A percentile compares a stretch with the other conserved stretches of the same genome.
Conservation (phyloP, 306 rosid species). For the Datisca glomerata region DNA sequence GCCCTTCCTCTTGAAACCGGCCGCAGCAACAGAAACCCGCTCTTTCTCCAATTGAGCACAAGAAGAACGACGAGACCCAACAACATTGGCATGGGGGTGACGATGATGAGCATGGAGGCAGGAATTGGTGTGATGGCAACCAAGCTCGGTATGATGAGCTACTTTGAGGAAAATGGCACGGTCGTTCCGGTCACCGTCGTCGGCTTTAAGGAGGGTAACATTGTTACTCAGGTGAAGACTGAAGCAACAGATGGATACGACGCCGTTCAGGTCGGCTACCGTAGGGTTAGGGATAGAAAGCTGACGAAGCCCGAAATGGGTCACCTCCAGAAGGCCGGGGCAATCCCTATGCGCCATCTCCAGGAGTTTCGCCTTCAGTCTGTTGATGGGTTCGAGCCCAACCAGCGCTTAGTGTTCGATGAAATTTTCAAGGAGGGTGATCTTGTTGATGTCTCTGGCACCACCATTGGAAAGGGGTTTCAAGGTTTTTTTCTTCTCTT, state of each 20-base stretch:
- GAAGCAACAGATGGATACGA: constrained; percentile 72
- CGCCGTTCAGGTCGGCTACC: constrained; percentile 79
- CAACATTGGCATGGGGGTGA: constrained; percentile 8
- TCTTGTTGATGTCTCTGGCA: constrained; percentile 83
- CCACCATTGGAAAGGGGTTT: constrained; percentile 92
- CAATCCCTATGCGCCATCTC: constrained; percentile 84
- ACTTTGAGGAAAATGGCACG: constrained; percentile 48
- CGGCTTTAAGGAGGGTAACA: constrained; percentile 90
- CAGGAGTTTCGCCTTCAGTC: constrained; percentile 83
- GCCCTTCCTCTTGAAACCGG: constrained; percentile 5
- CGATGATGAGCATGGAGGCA: constrained; percentile 71
- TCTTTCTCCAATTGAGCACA: constrained; percentile 6
- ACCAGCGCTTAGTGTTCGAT: constrained; percentile 46
- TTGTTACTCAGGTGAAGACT: constrained; percentile 77
- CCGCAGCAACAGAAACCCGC: constrained; percentile 2
- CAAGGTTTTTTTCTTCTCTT: too few relatives aligned
- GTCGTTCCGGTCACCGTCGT: constrained; percentile 89
- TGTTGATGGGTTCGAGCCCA: constrained; percentile 42
- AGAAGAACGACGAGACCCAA: neutral
- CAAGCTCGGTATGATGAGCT: constrained; percentile 93
- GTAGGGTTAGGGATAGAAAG: constrained; percentile 68
- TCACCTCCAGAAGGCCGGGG: constrained; percentile 64
- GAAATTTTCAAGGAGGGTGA: constrained; percentile 84
- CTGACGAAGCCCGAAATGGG: constrained; percentile 83
- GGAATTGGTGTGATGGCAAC: constrained; percentile 91